Percentiles rank a stretch among this genome's conserved stretches.
phyloP scores from a whole-genome alignment of 805 yeast species.

The Saturnispora quitensis region DNA sequence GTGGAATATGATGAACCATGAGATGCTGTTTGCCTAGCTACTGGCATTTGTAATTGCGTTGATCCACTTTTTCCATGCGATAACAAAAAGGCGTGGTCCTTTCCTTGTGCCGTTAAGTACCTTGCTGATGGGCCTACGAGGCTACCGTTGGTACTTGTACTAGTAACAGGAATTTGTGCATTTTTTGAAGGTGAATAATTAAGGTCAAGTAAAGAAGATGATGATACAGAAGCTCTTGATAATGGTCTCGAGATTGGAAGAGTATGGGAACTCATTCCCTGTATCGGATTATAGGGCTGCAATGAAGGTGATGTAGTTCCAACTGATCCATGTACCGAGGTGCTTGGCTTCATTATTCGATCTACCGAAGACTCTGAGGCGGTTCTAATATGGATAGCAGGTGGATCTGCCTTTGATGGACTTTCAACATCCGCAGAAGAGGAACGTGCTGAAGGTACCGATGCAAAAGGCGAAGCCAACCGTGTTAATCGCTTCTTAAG shows the following conservation, averaged over 20 bases:
- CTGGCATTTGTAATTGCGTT: slow-evolving; percentile 1
- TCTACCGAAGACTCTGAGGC: slow-evolving; percentile 1
- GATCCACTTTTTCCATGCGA: slow-evolving; percentile 7
- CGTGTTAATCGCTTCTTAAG: slow-evolving; percentile 1
- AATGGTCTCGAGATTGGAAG: slow-evolving; percentile 2
- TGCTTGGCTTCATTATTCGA: background rate
- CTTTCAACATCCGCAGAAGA: background rate
- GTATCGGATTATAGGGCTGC: background rate
- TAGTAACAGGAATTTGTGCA: background rate
- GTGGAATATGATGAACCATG: slow-evolving; percentile 1
- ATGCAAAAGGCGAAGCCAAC: slow-evolving; percentile 2
- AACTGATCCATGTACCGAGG: background rate
- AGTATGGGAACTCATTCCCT: background rate
- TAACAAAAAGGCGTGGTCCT: slow-evolving; percentile 5
- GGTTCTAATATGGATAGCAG: background rate
- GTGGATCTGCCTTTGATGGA: background rate
- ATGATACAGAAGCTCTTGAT: background rate
- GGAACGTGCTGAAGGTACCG: background rate
- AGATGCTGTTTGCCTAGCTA: slow-evolving; percentile 1
- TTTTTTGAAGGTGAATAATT: background rate
- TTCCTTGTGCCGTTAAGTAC: slow-evolving; percentile 1
- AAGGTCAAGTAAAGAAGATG: slow-evolving; percentile 2
- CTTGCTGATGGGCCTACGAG: background rate
- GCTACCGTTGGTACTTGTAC: background rate
- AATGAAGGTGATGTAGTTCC: background rate